These are phyloP conservation scores for Pezicula carpinea DNA, from an alignment of 2,329 filamentous ascomycete genomes.

Conservation along the genomic window DNA sequence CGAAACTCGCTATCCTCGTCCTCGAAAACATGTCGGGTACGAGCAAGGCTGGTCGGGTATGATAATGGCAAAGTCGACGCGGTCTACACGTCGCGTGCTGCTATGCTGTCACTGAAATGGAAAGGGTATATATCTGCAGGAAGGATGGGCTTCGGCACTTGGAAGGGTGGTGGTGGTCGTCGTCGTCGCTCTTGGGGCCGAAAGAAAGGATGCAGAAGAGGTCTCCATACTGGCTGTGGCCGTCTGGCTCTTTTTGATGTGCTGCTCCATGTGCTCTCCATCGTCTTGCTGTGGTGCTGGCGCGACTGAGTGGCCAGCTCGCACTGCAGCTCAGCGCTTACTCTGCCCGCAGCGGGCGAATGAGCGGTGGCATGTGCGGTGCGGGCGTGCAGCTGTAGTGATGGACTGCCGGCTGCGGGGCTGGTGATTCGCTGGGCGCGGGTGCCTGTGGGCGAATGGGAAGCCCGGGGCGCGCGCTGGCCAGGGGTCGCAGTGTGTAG, in stretches of 20 bases:
- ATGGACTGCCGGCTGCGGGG: background rate
- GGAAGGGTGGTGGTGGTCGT: no score
- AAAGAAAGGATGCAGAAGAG: background rate
- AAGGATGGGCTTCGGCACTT: no score
- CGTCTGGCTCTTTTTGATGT: background rate
- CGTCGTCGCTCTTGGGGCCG: no score
- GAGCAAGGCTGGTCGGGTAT: no score
- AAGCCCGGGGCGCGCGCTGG: background rate
- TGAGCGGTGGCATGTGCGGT: no score
- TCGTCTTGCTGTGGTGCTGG: background rate
- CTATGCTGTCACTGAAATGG: no score
- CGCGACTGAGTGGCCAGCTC: no score
- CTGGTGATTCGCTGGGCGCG: background rate
- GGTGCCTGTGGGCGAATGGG: conserved; percentile 1
- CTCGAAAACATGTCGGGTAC: conserved; percentile 6
- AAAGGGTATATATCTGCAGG: no score
- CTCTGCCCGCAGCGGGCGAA: no score
- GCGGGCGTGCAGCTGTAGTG: background rate
- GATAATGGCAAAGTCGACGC: no score
- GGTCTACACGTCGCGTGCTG: no score
- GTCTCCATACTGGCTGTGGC: background rate
- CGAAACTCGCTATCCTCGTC: background rate
- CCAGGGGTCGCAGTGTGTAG: background rate
- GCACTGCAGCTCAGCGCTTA: no score
- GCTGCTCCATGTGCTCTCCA: background rate